These are phyloP conservation scores for Citrus australasica DNA, from an alignment of 345 rosid genomes.

Conservation along the genomic window DNA sequence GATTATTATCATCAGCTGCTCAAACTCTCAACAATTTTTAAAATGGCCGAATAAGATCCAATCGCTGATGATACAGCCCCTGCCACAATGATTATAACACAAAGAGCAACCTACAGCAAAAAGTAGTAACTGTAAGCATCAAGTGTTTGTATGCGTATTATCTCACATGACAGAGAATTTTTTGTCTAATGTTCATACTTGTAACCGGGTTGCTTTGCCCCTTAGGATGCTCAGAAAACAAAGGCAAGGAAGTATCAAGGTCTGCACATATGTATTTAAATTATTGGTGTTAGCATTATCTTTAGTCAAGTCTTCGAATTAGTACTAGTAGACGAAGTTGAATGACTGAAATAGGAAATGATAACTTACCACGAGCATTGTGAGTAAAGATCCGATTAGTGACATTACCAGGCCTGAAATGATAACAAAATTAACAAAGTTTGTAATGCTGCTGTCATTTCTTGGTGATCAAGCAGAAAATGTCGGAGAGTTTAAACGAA, in stretches of 20 bases:
- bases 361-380: slow-evolving; percentile 86
- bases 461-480: neutral
- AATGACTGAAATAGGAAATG: neutral
- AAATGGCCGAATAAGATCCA: slow-evolving; percentile 71
- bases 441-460: too few relatives aligned
- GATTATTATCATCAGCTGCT: slow-evolving; percentile 23
- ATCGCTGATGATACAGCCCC: slow-evolving; percentile 58
- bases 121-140: neutral
- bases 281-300: neutral
- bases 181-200: slow-evolving; percentile 36
- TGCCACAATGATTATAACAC: slow-evolving; percentile 57
- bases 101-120: slow-evolving; percentile 41
- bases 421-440: neutral
- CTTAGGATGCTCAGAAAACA: slow-evolving; percentile 82
- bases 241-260: slow-evolving; percentile 88
- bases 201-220: slow-evolving; percentile 46
- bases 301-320: too few relatives aligned
- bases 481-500: neutral
- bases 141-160: neutral
- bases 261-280: slow-evolving; percentile 33
- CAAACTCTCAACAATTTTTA: slow-evolving; percentile 59
- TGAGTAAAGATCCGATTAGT: slow-evolving; percentile 78
- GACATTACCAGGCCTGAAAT: slow-evolving; percentile 81
- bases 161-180: neutral
- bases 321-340: neutral